These are phyloP conservation scores for Shiraia bambusicola DNA, from an alignment of 2,329 filamentous ascomycete genomes.

Conservation along the genomic window DNA sequence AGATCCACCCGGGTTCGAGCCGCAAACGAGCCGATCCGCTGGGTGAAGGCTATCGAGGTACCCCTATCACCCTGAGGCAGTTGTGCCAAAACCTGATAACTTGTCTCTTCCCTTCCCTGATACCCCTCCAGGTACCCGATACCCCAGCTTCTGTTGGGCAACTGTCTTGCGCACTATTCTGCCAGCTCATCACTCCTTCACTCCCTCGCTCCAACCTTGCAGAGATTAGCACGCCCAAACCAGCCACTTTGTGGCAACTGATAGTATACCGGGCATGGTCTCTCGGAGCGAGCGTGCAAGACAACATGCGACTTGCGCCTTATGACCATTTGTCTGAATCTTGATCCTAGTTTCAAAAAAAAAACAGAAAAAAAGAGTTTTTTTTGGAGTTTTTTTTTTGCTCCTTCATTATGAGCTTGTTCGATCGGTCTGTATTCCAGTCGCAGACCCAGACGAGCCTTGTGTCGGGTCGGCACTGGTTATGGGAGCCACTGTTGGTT, in stretches of 20 bases:
- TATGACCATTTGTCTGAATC: too few relatives aligned
- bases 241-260: too few relatives aligned
- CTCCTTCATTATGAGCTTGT: conserved; percentile 15
- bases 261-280: not conserved
- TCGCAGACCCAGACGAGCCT: conserved; percentile 20
- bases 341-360: too few relatives aligned
- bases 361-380: too few relatives aligned
- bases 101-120: conserved; percentile 10
- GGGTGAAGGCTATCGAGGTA: conserved; percentile 5
- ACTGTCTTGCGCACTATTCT: conserved; percentile 3
- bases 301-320: too few relatives aligned
- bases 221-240: too few relatives aligned
- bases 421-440: conserved; percentile 25
- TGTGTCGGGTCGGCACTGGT: conserved; percentile 11
- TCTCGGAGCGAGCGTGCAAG: too few relatives aligned
- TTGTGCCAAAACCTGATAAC: conserved; percentile 13
- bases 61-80: conserved; percentile 14
- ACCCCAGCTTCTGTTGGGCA: conserved; percentile 1
- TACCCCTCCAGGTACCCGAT: conserved; percentile 8
- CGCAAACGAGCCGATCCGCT: conserved; percentile 21
- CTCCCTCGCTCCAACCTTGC: conserved; percentile 1
- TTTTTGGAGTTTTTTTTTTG: too few relatives aligned
- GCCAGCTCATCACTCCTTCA: conserved; percentile 23
- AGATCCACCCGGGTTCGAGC: conserved; percentile 22
- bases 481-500: conserved; percentile 18